Conservation (phyloP, 2,329 filamentous ascomycete genomes). For the Blastomyces gilchristii region DNA sequence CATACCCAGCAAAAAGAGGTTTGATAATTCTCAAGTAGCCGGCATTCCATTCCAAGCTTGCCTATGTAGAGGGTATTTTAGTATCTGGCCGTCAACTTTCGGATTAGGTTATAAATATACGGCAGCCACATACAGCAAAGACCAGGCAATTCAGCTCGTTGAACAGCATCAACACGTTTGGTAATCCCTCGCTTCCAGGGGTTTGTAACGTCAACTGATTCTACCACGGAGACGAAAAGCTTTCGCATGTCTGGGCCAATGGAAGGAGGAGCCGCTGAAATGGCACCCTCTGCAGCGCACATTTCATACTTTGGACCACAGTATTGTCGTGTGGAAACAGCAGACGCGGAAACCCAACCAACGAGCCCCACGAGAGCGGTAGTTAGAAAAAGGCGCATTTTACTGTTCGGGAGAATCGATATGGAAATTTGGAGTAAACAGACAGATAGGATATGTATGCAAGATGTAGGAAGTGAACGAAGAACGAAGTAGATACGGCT, state of each 20-base stretch:
- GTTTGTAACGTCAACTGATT: constrained; percentile 16
- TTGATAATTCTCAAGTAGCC: constrained; percentile 32
- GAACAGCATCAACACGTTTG: neutral
- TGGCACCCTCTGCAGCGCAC: constrained; percentile 25
- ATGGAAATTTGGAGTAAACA: neutral
- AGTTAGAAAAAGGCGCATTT: neutral
- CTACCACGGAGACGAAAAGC: constrained; percentile 25
- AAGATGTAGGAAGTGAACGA: neutral
- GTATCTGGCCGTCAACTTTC: neutral
- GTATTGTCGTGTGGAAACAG: neutral
- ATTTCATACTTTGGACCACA: constrained; percentile 22
- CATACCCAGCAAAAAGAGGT: constrained; percentile 41
- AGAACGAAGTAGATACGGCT: neutral
- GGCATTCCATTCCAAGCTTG: constrained; percentile 27
- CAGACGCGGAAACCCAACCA: neutral
- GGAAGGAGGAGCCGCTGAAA: constrained; percentile 18
- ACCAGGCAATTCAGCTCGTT: neutral
- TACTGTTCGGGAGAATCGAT: neutral
- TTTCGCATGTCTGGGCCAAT: constrained; percentile 23
- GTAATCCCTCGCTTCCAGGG: constrained; percentile 7
- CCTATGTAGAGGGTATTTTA: neutral
- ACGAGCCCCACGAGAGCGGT: neutral
- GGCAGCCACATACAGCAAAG: constrained; percentile 19
- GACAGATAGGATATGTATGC: neutral
- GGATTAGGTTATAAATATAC: neutral